A percentile compares a stretch with the other conserved stretches of the same genome.
Conservation (phyloP, 2,329 filamentous ascomycete species). For the Phyllosticta ampelicida region DNA sequence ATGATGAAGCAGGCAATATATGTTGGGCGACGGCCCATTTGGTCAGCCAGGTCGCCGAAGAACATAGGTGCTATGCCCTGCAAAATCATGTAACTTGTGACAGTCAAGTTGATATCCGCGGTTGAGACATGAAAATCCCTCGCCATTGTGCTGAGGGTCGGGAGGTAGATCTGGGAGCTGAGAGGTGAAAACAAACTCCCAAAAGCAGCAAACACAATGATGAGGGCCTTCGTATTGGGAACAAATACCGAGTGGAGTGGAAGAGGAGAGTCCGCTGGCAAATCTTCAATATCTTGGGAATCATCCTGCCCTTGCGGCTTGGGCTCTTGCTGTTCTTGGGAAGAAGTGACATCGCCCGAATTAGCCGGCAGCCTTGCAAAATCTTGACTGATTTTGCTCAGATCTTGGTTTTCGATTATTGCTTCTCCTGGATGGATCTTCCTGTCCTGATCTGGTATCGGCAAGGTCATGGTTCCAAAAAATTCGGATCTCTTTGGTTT, state of each 20-base stretch:
- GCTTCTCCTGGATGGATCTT: background rate
- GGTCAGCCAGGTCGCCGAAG: constrained; percentile 37
- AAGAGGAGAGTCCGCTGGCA: background rate
- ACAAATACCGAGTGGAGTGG: constrained; percentile 22
- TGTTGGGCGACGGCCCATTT: constrained; percentile 36
- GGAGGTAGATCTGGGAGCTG: constrained; percentile 27
- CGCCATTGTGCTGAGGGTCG: constrained; percentile 23
- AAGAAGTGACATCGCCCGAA: background rate
- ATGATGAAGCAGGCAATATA: constrained; percentile 36
- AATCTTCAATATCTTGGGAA: background rate
- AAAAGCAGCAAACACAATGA: constrained; percentile 19
- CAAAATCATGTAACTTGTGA: constrained; percentile 43
- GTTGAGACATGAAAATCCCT: constrained; percentile 30
- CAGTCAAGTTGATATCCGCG: constrained; percentile 38
- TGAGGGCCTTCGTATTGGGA: constrained; percentile 18
- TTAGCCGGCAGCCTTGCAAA: background rate
- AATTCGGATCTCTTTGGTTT: background rate
- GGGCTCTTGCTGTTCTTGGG: background rate
- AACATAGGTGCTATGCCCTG: constrained; percentile 42
- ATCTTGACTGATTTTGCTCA: background rate
- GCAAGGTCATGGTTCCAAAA: background rate
- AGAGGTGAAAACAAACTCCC: constrained; percentile 21
- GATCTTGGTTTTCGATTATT: background rate
- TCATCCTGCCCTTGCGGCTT: background rate
- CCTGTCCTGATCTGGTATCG: background rate